A percentile compares a stretch with the other conserved stretches of the same genome.
Conservation (phyloP, 2,329 filamentous ascomycete genomes). For the Penicillium sp. region DNA sequence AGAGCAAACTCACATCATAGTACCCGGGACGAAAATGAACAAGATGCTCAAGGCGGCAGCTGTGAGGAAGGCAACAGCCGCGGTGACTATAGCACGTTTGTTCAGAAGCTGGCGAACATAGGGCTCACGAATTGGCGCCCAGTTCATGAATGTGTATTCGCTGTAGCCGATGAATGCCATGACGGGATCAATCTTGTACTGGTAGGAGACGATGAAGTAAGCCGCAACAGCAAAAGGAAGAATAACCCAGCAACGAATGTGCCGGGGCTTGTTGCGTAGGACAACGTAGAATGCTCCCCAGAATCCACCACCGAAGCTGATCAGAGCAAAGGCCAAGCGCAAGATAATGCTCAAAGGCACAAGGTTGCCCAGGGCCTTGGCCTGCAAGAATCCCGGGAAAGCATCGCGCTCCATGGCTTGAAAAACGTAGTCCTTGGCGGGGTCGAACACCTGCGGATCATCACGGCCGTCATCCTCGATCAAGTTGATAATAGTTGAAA, state of each 20-base stretch:
- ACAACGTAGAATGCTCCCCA: conserved; percentile 95
- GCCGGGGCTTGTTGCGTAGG: conserved; percentile 75
- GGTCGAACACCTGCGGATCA: conserved; percentile 95
- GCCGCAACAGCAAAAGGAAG: conserved; percentile 89
- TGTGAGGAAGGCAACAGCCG: conserved; percentile 72
- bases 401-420: conserved; percentile 99
- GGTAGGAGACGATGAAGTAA: conserved; percentile 86
- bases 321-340: conserved; percentile 78
- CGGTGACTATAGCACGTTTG: conserved; percentile 79
- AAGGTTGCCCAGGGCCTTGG: conserved; percentile 93
- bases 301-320: conserved; percentile 86
- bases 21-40: conserved; percentile 94
- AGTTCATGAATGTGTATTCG: conserved; percentile 95
- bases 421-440: conserved; percentile 98
- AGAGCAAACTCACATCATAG: conserved; percentile 35
- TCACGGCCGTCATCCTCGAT: conserved; percentile 92
- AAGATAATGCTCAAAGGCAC: conserved; percentile 88
- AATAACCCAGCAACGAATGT: conserved; percentile 83
- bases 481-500: conserved; percentile 77
- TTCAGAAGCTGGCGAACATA: conserved; percentile 84
- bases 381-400: conserved; percentile 93
- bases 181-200: conserved; percentile 92
- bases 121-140: conserved; percentile 82
- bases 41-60: conserved; percentile 82
- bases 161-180: conserved; percentile 86